Evolutionary conservation across 2,329 filamentous ascomycete genomes (phyloP).

Genomic region (Penicillium sp.): DNA sequence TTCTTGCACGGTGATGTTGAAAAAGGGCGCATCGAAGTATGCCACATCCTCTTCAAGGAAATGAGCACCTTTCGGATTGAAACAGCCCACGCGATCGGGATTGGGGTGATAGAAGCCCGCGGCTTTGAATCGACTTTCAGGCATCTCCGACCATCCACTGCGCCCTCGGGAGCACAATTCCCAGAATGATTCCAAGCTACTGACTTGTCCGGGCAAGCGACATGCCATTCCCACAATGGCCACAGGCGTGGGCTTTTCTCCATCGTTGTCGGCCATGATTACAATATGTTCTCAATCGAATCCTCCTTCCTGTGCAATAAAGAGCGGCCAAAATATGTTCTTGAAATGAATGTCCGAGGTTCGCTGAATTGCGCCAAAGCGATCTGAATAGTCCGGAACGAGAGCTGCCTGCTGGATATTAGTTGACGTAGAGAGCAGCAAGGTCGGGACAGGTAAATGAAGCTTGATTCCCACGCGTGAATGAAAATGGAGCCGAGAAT

Average conservation of each 20-base stretch:
- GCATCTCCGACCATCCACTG: constrained; percentile 19
- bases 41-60: constrained; percentile 25
- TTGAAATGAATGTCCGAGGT: not conserved
- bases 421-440: not conserved
- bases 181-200: constrained; percentile 20
- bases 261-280: constrained; percentile 1
- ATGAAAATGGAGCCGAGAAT: no score
- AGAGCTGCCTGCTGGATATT: not conserved
- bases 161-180: constrained; percentile 17
- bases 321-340: not conserved
- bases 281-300: constrained; percentile 6
- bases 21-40: constrained; percentile 25
- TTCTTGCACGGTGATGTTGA: constrained; percentile 23
- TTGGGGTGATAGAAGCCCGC: constrained; percentile 20
- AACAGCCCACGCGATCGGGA: constrained; percentile 16
- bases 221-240: constrained; percentile 26
- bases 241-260: constrained; percentile 8
- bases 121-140: constrained; percentile 19
- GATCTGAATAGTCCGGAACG: not conserved
- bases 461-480: no score
- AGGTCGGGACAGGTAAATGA: no score
- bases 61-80: constrained; percentile 20
- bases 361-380: no score
- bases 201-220: constrained; percentile 21
- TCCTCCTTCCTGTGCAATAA: constrained; percentile 3